These are phyloP conservation scores for Tagetes patula DNA, from an alignment of 129 eudicot species.

Conservation along the genomic window DNA sequence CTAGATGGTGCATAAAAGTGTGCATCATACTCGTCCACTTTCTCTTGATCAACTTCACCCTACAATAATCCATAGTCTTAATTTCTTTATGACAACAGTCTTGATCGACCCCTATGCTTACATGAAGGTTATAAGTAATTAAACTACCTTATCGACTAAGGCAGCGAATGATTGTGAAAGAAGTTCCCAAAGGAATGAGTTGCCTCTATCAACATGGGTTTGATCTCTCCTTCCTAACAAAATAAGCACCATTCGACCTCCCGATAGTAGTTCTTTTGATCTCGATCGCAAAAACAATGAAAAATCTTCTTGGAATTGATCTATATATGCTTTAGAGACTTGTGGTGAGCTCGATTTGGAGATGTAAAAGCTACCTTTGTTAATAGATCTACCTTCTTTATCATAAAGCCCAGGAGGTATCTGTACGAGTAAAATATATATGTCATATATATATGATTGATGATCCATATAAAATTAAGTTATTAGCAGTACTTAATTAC, in stretches of 20 bases:
- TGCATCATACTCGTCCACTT: conserved; percentile 64
- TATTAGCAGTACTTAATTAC: conserved; percentile 40
- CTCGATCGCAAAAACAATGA: conserved; percentile 64
- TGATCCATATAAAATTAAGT: neutral
- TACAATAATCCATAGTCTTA: conserved; percentile 8
- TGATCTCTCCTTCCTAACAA: conserved; percentile 64
- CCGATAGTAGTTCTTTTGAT: conserved; percentile 55
- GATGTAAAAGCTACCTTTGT: conserved; percentile 72
- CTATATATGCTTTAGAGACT: conserved; percentile 54
- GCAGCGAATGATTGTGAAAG: conserved; percentile 57
- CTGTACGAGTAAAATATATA: neutral
- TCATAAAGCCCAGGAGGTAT: conserved; percentile 54
- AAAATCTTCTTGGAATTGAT: conserved; percentile 73
- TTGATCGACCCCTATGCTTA: no score
- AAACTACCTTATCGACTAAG: conserved; percentile 57
- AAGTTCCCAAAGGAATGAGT: conserved; percentile 75
- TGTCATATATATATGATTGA: neutral
- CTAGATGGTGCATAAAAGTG: conserved; percentile 85
- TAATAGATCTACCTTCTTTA: conserved; percentile 53
- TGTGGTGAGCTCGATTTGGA: conserved; percentile 56
- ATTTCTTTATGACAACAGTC: no score
- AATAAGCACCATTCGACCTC: conserved; percentile 78
- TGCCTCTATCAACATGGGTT: conserved; percentile 70
- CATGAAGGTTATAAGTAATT: no score
- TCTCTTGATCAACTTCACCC: conserved; percentile 72